Evolutionary conservation across 352 stramenopile genomes (phyloP), one percentile per base, ranked within the genome.

Genomic region (Thraustotheca clavata): DNA sequence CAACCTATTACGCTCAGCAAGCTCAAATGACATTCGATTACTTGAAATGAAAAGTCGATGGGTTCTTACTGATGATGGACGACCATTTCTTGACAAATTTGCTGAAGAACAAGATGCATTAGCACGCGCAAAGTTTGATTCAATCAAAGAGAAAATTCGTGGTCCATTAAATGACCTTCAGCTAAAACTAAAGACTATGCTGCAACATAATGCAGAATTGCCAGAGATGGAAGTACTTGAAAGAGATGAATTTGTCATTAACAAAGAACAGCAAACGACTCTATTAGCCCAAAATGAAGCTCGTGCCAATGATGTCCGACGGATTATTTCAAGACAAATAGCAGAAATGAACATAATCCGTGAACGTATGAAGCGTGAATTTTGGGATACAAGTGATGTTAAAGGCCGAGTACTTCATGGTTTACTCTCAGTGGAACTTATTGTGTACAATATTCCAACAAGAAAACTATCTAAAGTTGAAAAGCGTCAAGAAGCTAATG

Each of bases 221-320:
- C 73, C 80, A 0, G 84, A 89, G 46, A 69, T 32, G 4, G 87
- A 96, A 55, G 78, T 77, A 3, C 77, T 97, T 8, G 59, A 62
- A 7, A 76, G 88, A 6, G 82, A 94, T 59, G 88, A 97, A 59
- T 97, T 97, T 65, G 87, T 97, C 7, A 67, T 97, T 48, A 95
- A 97, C 63, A 69, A 85, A 6, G 79, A 76, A 2, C 90, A 88
- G 72, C 74, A 79, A 8, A 81, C 89, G 26, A 66, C 62, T 14
- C 68, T 91, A 1, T 50, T 83, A 24, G 63, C 66, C 2, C 52
- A 77, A 49, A 89, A 94, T 49, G 67, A 76, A 16, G 71, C 73
- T 9, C 70, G 74, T 1, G 81, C 86, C 4, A 68, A 88, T n/a
- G 71, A 71, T 9, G 76, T 94, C 2, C 77, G 79, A 3, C 73